Evolutionary conservation across 2,329 filamentous ascomycete genomes (phyloP), one percentile per base, ranked within the genome.

Genomic region (Aureobasidium sp.): DNA sequence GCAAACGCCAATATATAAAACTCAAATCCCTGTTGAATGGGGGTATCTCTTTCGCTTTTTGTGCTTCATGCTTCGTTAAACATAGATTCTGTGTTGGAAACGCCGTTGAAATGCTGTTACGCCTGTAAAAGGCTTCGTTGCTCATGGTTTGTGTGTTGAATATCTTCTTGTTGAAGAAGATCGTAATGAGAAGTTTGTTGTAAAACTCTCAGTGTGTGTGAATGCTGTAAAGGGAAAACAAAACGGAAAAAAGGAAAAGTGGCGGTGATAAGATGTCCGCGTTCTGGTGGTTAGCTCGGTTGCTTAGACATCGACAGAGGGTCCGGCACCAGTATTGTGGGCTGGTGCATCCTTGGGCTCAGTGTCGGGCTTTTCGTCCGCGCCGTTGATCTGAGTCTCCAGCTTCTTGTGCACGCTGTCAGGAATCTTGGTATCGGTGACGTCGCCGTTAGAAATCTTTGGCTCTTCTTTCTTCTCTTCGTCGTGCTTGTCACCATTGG

Each of bases 11-110:
- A 37, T 47, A 39, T 45, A 30, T 25, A 16, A 49, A 50, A 42
- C 21, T 21, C 45, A 63, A 59, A 63, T 49, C 61, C 68, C 68
- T 65, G 68, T 71, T 70, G 69, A 71, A 70, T 71, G 68, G 69
- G 68, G 69, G 52, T 70, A 69, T 70, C 59, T 61, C 41, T 54
- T 21, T 21, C 59, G 59, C 59, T 61, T 61, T 60, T 61, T 52
- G 21, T 21, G 21, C 21, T 37, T 59, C 55, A 49, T 59, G 55
- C 55, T 37, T 37, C 55, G 55, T 59, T 59, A 59, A 39, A 21
- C 39, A 49, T 47, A 48, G 34, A 41, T 59, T 21, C 21, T 21
- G 21, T 21, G 21, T 21, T 21, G 8, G 16, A 29, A 59, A 59
- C 55, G 55, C 55, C 55, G 44, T 59, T 37, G 30, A 59, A 49